Conservation (phyloP, 2,329 filamentous ascomycete genomes). For the Parafenestella ontariensis region DNA sequence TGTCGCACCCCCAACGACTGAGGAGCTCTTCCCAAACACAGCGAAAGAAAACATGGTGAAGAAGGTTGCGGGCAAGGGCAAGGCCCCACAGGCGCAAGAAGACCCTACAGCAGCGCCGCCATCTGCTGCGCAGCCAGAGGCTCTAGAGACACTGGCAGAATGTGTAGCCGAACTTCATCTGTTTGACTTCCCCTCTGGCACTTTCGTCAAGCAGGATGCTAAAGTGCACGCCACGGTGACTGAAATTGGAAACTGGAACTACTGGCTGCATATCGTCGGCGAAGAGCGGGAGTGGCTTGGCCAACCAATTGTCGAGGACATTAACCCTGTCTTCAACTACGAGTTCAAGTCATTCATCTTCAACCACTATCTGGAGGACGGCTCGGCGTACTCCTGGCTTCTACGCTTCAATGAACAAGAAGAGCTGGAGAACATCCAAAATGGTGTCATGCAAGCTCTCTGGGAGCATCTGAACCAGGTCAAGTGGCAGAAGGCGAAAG, state of each 20-base stretch:
- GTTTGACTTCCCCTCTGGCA: slow-evolving; percentile 86
- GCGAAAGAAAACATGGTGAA: slow-evolving; percentile 52
- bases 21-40: slow-evolving; percentile 46
- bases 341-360: slow-evolving; percentile 99
- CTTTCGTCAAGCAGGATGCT: slow-evolving; percentile 81
- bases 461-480: slow-evolving; percentile 96
- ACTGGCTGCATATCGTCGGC: slow-evolving; percentile 88
- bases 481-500: slow-evolving; percentile 93
- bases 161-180: slow-evolving; percentile 87
- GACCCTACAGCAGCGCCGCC: slow-evolving; percentile 67
- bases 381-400: slow-evolving; percentile 93
- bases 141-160: slow-evolving; percentile 74
- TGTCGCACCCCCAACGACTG: slow-evolving; percentile 38
- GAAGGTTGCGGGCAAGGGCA: slow-evolving; percentile 46
- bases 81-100: slow-evolving; percentile 42
- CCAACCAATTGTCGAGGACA: slow-evolving; percentile 83
- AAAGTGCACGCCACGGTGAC: slow-evolving; percentile 80
- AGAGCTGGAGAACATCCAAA: slow-evolving; percentile 84
- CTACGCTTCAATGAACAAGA: slow-evolving; percentile 87
- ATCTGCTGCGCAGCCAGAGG: slow-evolving; percentile 67
- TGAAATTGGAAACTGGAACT: slow-evolving; percentile 90
- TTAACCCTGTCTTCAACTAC: slow-evolving; percentile 98
- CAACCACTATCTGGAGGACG: slow-evolving; percentile 90
- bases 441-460: slow-evolving; percentile 91
- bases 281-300: slow-evolving; percentile 84